These are phyloP conservation scores for Sarocladium brachiariae DNA, from an alignment of 2,329 filamentous ascomycete species.

Conservation along the genomic window DNA sequence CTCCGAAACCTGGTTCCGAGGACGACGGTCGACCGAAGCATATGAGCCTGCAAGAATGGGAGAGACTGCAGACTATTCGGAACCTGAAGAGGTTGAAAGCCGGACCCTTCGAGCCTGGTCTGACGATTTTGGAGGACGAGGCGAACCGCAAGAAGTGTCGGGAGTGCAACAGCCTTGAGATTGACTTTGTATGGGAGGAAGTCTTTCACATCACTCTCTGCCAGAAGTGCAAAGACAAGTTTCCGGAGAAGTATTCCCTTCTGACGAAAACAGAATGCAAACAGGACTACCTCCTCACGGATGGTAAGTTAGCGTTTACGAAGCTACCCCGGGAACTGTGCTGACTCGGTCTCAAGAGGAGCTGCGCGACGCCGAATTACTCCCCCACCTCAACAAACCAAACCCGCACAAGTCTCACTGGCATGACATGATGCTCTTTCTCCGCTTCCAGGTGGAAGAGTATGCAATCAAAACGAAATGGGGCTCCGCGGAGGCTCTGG, in stretches of 20 bases:
- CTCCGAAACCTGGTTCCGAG: constrained; percentile 27
- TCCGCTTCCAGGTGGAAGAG: constrained; percentile 89
- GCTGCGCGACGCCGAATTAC: constrained; percentile 76
- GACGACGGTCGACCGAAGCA: constrained; percentile 59
- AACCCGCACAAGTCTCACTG: constrained; percentile 95
- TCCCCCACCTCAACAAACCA: constrained; percentile 81
- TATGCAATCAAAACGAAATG: constrained; percentile 88
- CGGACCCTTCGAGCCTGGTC: constrained; percentile 80
- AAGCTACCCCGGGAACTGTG: too few species aligned
- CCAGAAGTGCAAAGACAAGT: constrained; percentile 77
- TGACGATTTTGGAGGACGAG: constrained; percentile 65
- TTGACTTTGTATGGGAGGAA: constrained; percentile 94
- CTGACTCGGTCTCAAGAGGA: constrained; percentile 52
- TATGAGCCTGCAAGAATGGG: constrained; percentile 91
- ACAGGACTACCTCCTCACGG: constrained; percentile 91
- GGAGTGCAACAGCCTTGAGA: constrained; percentile 78
- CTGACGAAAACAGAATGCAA: constrained; percentile 95
- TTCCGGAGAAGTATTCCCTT: constrained; percentile 87
- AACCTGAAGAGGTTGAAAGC: constrained; percentile 66
- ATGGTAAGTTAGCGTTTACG: too few species aligned
- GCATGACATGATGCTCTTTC: constrained; percentile 98
- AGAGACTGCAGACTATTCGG: constrained; percentile 68
- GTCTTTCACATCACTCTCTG: constrained; percentile 72
- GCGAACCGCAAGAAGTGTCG: constrained; percentile 66
- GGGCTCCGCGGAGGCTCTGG: constrained; percentile 78